phyloP scores from a whole-genome alignment of 108 stramenopile species.

The Mayamaea pseudoterrestris region DNA sequence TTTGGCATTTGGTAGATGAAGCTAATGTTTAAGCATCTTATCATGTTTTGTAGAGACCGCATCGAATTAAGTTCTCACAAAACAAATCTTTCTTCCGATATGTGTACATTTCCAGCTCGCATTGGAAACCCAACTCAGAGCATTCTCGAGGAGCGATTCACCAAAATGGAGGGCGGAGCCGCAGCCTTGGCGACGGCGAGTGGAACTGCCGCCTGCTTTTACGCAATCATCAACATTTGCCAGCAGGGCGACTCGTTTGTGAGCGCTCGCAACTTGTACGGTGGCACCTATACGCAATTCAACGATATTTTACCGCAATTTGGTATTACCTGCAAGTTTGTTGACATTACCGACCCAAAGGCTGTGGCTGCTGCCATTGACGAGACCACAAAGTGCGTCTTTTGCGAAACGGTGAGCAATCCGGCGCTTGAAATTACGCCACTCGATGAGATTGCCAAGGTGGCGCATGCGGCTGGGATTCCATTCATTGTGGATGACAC shows the following conservation, averaged over 20 bases:
- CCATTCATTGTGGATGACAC: constrained; percentile 85
- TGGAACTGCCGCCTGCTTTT: constrained; percentile 64
- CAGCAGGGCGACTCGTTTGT: constrained; percentile 82
- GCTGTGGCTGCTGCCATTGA: constrained; percentile 40
- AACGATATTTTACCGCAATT: constrained; percentile 54
- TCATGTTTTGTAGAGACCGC: too few relatives aligned
- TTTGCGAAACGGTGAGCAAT: constrained; percentile 58
- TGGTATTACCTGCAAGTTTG: constrained; percentile 68
- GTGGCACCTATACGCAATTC: constrained; percentile 72
- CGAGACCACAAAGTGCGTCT: constrained; percentile 80
- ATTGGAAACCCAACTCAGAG: constrained; percentile 57
- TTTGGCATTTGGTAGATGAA: too few relatives aligned
- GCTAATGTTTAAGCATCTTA: too few relatives aligned
- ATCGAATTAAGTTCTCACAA: too few relatives aligned
- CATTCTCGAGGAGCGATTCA: constrained; percentile 57
- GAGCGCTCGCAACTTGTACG: constrained; percentile 42
- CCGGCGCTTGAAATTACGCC: constrained; percentile 58
- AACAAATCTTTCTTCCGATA: constrained; percentile 1
- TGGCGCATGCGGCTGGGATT: constrained; percentile 46
- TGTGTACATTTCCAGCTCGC: constrained; percentile 8
- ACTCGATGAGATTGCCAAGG: constrained; percentile 42
- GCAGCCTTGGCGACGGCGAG: constrained; percentile 40
- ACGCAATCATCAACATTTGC: constrained; percentile 62
- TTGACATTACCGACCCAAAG: constrained; percentile 46
- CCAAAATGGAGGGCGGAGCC: constrained; percentile 62